Base-by-base conservation (phyloP, 2,329 filamentous ascomycete species). In the Talaromyces sp. region DNA sequence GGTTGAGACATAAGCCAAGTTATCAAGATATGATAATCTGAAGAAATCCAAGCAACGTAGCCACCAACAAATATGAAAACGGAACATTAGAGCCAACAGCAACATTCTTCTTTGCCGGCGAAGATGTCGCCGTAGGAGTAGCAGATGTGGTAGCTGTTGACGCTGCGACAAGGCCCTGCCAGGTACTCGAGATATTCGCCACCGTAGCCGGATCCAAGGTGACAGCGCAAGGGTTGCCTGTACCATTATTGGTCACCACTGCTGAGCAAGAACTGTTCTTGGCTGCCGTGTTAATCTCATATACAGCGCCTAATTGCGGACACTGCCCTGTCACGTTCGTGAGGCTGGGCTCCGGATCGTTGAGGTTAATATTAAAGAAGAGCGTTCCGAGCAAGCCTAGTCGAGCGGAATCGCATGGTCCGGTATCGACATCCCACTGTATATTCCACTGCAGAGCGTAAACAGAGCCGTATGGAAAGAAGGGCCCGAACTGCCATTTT, bases 381-480 rank as follows among this genome's bases (percentile, higher is more conserved):
- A 62, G 45, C 35, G 33, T 22, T n/a, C 47, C 60, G 39, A 41
- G 43, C 14, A 35, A 3, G 22, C 35, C 47, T 27, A 52, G 22
- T 3, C 13, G 60, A 52, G 31, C 16, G 45, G 60, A 43, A 52
- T 62, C 47, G 16, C 60, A 62, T 1, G 14, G 3, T 13, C 35
- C 24, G 13, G 4, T 19, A n/a, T 16, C 10, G 35, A 1, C 9
- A 62, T 62, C 22, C 60, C 60, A 62, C 10, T 7, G 5, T 22
- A 62, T 31, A 62, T 2, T 10, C 60, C 60, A 62, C 47, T 62
- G 60, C 47, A 62, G 60, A 24, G 47, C 60, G 35, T 62, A 62
- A 16, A 62, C 60, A 22, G 60, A 54, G 47, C 60, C 60, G 45
- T 41, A n/a, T 8, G 60, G 47, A 54, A 41, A 62, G 11, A 3